Evolutionary conservation across 2,329 filamentous ascomycete species (phyloP).

Genomic region (Apiospora rasikravindrae): DNA sequence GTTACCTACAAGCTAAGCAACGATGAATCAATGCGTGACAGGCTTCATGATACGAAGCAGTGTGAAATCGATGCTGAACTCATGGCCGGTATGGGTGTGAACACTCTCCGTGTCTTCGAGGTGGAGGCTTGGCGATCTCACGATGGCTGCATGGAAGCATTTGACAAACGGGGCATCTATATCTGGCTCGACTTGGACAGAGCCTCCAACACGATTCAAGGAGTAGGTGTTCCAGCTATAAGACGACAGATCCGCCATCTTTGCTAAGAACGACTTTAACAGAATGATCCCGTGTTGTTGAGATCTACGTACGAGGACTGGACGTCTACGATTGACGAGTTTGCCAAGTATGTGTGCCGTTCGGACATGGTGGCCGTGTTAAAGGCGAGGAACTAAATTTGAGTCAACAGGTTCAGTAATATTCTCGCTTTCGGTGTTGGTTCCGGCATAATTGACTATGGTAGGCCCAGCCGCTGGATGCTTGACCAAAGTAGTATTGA

Average conservation of each 20-base stretch:
- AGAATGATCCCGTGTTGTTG: conserved; percentile 54
- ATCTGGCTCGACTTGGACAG: conserved; percentile 64
- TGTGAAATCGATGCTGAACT: conserved; percentile 22
- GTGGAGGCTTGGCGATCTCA: conserved; percentile 64
- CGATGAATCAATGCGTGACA: neutral
- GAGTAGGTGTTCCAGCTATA: neutral
- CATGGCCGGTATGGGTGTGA: conserved; percentile 37
- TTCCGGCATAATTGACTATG: neutral
- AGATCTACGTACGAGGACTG: conserved; percentile 65
- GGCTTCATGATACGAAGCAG: conserved; percentile 18
- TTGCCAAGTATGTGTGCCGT: conserved; percentile 63
- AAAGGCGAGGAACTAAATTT: neutral
- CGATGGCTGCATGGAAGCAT: conserved; percentile 66
- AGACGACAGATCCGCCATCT: neutral
- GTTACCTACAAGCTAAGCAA: neutral
- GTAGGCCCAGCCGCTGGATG: neutral
- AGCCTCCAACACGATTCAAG: too few relatives aligned
- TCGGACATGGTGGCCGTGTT: neutral
- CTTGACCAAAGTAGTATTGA: neutral
- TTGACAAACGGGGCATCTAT: conserved; percentile 71
- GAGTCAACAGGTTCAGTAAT: neutral
- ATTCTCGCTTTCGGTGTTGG: neutral
- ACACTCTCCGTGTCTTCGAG: conserved; percentile 71
- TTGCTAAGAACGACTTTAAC: neutral
- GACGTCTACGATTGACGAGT: conserved; percentile 65